Conservation (phyloP, 2,329 filamentous ascomycete genomes). For the Zymoseptoria brevis region DNA sequence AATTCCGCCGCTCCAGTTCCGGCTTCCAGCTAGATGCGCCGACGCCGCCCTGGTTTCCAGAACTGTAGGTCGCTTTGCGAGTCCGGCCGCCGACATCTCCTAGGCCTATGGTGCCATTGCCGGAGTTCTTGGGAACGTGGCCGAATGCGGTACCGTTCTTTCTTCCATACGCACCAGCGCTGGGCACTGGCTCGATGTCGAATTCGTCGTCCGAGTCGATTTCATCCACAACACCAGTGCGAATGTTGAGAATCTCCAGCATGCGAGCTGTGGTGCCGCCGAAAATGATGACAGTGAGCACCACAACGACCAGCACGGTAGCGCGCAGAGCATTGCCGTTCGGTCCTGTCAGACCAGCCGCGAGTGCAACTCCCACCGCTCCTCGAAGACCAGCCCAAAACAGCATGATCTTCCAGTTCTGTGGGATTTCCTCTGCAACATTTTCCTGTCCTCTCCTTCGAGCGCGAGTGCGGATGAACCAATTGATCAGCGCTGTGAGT, state of each 20-base stretch:
- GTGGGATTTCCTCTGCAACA: constrained; percentile 78
- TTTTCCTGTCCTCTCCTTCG: constrained; percentile 62
- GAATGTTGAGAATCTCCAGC: constrained; percentile 94
- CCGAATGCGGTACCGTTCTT: constrained; percentile 70
- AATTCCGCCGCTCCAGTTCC: constrained; percentile 46
- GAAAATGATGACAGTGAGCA: constrained; percentile 97
- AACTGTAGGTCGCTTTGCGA: constrained; percentile 50
- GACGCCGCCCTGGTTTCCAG: constrained; percentile 40
- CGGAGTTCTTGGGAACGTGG: constrained; percentile 58
- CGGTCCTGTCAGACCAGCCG: constrained; percentile 70
- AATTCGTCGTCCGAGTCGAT: constrained; percentile 98
- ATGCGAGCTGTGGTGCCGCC: constrained; percentile 95
- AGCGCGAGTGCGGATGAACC: constrained; percentile 80
- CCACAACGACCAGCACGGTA: constrained; percentile 94
- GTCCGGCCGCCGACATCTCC: constrained; percentile 26
- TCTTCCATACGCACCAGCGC: constrained; percentile 68
- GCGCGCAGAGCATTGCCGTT: constrained; percentile 73
- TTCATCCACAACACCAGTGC: constrained; percentile 92
- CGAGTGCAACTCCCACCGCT: constrained; percentile 89
- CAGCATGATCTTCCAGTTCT: constrained; percentile 98
- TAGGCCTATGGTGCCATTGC: constrained; percentile 36
- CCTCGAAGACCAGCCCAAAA: constrained; percentile 96
- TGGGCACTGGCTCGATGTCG: constrained; percentile 69
- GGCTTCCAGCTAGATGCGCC: constrained; percentile 42
- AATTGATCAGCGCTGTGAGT: constrained; percentile 81